phyloP scores from a whole-genome alignment of 1,139 yeast species.

The Hansenula lynferdii region DNA sequence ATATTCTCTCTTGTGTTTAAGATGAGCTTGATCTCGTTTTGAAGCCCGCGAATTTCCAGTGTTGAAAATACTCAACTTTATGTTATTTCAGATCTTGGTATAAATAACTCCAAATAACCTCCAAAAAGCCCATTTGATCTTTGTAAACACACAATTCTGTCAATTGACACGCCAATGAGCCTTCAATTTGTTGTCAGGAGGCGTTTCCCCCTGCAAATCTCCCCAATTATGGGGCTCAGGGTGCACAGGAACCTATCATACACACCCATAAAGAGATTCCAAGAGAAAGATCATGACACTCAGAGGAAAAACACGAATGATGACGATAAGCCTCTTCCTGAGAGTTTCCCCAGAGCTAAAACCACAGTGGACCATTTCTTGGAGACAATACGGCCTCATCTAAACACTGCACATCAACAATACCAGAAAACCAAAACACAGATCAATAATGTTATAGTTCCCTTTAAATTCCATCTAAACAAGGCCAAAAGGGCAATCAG shows the following conservation, averaged over 20 bases:
- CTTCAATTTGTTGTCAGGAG: background rate
- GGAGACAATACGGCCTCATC: conserved; percentile 15
- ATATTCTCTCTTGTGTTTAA: too few species aligned
- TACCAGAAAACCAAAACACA: conserved; percentile 12
- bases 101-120: too few species aligned
- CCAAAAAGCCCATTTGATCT: too few species aligned
- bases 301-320: background rate
- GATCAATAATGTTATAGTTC: conserved; percentile 7
- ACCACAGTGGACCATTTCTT: conserved; percentile 9
- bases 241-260: background rate
- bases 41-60: too few species aligned
- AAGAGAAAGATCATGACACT: background rate
- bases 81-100: too few species aligned
- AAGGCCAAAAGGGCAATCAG: conserved; percentile 30
- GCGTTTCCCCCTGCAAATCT: background rate
- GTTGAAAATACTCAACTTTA: too few species aligned
- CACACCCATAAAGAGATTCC: background rate
- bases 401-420: conserved; percentile 13
- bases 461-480: conserved; percentile 21
- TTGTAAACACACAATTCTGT: too few species aligned
- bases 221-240: background rate
- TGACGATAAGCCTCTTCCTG: background rate
- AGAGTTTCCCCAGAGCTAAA: conserved; percentile 1
- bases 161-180: too few species aligned
- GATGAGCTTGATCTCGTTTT: too few species aligned